These are phyloP conservation scores for Anisogramma anomala DNA, from an alignment of 2,329 filamentous ascomycete species.

Conservation along the genomic window DNA sequence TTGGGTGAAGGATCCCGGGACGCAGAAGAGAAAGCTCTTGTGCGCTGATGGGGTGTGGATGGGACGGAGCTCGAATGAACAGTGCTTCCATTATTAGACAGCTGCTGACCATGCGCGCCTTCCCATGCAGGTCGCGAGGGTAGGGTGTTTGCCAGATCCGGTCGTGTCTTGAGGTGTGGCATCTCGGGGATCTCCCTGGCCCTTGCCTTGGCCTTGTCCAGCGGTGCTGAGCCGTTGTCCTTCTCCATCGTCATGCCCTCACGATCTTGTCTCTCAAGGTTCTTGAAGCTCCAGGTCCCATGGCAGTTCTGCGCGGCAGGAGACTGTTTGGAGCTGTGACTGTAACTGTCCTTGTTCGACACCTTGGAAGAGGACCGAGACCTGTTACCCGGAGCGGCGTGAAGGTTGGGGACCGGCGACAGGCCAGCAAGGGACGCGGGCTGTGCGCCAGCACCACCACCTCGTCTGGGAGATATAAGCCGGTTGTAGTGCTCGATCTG, in stretches of 20 bases:
- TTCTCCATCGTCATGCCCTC: constrained; percentile 47
- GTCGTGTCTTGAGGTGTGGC: constrained; percentile 36
- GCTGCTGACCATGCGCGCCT: constrained; percentile 13
- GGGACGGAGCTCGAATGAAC: constrained; percentile 76
- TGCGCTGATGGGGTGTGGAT: constrained; percentile 82
- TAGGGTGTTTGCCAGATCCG: constrained; percentile 19
- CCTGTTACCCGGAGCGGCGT: constrained; percentile 42
- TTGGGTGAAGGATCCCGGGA: constrained; percentile 72
- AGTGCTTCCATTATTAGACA: constrained; percentile 23
- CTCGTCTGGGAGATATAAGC: constrained; percentile 46
- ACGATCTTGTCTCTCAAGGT: constrained; percentile 48
- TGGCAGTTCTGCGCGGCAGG: constrained; percentile 42
- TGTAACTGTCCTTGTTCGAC: constrained; percentile 40
- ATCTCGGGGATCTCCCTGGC: constrained; percentile 32
- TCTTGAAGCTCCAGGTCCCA: constrained; percentile 52
- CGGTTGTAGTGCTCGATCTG: constrained; percentile 56
- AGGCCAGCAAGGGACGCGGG: constrained; percentile 43
- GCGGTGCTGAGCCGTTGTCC: constrained; percentile 12
- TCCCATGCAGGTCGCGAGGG: constrained; percentile 14
- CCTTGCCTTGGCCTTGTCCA: constrained; percentile 24
- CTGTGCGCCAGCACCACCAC: constrained; percentile 40
- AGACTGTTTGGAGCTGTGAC: constrained; percentile 28
- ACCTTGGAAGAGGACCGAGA: constrained; percentile 50
- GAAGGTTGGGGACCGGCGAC: constrained; percentile 43
- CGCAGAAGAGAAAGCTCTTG: constrained; percentile 65